phyloP scores from a whole-genome alignment of 306 rosid species.

The Ammopiptanthus mongolicus region DNA sequence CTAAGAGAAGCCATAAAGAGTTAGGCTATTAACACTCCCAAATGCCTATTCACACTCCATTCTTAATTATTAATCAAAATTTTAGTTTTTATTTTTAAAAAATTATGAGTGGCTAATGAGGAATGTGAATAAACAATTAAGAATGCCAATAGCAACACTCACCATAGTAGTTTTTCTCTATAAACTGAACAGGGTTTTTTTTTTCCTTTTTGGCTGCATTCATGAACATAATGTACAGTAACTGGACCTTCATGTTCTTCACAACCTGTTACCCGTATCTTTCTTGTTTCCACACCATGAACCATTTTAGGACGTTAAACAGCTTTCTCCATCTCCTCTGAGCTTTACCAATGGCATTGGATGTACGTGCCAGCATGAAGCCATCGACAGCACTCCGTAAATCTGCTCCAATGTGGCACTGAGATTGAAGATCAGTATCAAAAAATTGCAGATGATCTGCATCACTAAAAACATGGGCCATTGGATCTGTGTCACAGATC shows the following conservation, averaged over 20 bases:
- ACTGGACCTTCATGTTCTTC: conserved; percentile 16
- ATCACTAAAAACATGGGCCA: conserved; percentile 52
- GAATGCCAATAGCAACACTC: background rate
- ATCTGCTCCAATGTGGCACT: conserved; percentile 45
- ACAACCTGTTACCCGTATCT: conserved; percentile 26
- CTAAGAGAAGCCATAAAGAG: conserved; percentile 19
- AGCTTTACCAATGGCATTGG: conserved; percentile 45
- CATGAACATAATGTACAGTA: conserved; percentile 18
- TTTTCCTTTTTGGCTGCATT: conserved; percentile 27
- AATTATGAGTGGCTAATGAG: background rate
- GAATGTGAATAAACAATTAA: background rate
- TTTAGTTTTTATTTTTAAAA: too few relatives aligned
- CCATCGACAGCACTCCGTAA: conserved; percentile 53
- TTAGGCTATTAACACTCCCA: background rate
- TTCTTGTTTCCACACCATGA: conserved; percentile 41
- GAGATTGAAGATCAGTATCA: conserved; percentile 55
- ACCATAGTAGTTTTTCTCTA: conserved; percentile 10
- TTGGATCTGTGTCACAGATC: conserved; percentile 58
- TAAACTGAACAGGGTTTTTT: conserved; percentile 23
- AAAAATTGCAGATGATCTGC: conserved; percentile 69
- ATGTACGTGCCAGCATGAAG: conserved; percentile 38
- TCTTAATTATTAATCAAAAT: background rate
- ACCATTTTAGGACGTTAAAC: conserved; percentile 77
- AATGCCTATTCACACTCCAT: background rate
- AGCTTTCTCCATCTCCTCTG: conserved; percentile 82